phyloP scores from a whole-genome alignment of 441 rosid species.

The Brassica balearica region DNA sequence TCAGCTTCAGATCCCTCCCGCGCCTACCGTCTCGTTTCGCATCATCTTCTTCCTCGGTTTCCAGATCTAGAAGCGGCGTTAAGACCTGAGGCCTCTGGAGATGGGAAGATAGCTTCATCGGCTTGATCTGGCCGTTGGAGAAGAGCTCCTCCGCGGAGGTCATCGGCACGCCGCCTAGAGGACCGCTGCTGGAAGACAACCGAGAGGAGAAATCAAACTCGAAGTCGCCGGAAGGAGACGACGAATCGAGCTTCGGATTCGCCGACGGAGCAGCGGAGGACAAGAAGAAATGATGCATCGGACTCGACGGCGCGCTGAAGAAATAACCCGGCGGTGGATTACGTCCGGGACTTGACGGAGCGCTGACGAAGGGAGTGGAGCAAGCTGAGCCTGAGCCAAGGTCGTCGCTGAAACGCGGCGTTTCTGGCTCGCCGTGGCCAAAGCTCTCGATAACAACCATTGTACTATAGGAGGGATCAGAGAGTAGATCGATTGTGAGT shows the following conservation, averaged over 20 bases:
- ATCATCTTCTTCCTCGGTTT: constrained; percentile 55
- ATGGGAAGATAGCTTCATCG: constrained; percentile 87
- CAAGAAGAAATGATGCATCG: constrained; percentile 88
- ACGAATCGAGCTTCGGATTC: constrained; percentile 38
- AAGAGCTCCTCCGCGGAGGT: constrained; percentile 92
- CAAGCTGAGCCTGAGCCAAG: constrained; percentile 57
- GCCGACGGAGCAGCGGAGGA: constrained; percentile 43
- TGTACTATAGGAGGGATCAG: constrained; percentile 10
- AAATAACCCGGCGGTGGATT: constrained; percentile 65
- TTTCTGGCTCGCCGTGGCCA: constrained; percentile 41
- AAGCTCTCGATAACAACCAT: constrained; percentile 36
- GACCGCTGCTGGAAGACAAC: constrained; percentile 48
- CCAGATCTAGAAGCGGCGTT: constrained; percentile 79
- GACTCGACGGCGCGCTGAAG: constrained; percentile 96
- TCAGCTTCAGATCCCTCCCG: constrained; percentile 75
- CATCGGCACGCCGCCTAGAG: constrained; percentile 65
- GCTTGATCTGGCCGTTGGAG: constrained; percentile 90
- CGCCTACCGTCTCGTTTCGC: constrained; percentile 36
- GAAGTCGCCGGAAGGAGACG: constrained; percentile 54
- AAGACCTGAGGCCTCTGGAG: constrained; percentile 76
- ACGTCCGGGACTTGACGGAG: constrained; percentile 95
- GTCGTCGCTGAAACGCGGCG: constrained; percentile 53
- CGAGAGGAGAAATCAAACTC: constrained; percentile 89
- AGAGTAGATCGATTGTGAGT: constrained; percentile 30
- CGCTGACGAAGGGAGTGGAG: constrained; percentile 92